Evolutionary conservation across 257 asterid species (phyloP).

Genomic region (Solanum arcanum): DNA sequence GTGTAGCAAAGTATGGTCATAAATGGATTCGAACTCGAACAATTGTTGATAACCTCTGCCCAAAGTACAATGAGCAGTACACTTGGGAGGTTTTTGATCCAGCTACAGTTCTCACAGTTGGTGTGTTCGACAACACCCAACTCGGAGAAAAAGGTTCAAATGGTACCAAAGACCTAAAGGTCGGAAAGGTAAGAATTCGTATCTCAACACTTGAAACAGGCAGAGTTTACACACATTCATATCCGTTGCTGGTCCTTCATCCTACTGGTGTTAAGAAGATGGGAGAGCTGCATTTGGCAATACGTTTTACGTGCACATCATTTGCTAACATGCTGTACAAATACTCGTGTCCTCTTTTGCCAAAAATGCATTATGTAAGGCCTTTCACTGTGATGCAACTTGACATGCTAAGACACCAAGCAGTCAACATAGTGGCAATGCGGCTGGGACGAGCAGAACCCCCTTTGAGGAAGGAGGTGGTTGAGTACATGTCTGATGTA

Average conservation of each 20-base stretch:
- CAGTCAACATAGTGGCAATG: conserved; percentile 70
- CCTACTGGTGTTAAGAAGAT: conserved; percentile 80
- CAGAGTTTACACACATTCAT: conserved; percentile 77
- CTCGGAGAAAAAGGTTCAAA: conserved; percentile 38
- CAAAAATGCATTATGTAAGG: conserved; percentile 79
- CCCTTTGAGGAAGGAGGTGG: conserved; percentile 77
- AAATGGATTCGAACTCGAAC: conserved; percentile 91
- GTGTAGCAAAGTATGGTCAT: conserved; percentile 86
- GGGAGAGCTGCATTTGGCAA: conserved; percentile 83
- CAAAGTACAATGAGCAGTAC: conserved; percentile 78
- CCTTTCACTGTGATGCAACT: conserved; percentile 76
- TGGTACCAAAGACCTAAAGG: conserved; percentile 50
- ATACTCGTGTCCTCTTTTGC: conserved; percentile 65
- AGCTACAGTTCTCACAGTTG: conserved; percentile 83
- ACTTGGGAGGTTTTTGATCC: conserved; percentile 94
- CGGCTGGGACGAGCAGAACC: conserved; percentile 78
- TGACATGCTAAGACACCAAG: conserved; percentile 82
- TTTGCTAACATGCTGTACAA: conserved; percentile 57
- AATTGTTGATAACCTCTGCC: conserved; percentile 58
- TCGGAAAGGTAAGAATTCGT: conserved; percentile 87
- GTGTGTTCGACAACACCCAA: conserved; percentile 77
- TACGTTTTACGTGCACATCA: conserved; percentile 74
- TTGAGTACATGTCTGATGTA: conserved; percentile 80
- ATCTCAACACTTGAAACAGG: conserved; percentile 83
- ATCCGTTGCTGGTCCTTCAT: conserved; percentile 71